These are phyloP conservation scores for Ascochyta clinopodiicola DNA, from an alignment of 2,329 filamentous ascomycete genomes.

Conservation along the genomic window DNA sequence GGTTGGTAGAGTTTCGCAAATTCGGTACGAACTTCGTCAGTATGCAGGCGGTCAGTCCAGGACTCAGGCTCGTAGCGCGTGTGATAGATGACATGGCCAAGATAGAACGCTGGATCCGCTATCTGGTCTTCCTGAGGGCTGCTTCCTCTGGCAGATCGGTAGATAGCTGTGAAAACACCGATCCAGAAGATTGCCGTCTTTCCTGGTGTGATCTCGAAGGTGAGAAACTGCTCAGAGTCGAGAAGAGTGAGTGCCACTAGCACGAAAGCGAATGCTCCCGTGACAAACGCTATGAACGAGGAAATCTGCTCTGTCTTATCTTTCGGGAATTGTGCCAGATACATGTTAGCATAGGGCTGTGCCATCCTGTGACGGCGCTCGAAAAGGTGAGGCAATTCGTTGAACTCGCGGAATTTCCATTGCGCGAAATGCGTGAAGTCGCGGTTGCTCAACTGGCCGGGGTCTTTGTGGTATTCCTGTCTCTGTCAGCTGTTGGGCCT, in stretches of 20 bases:
- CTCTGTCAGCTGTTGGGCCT: constrained; percentile 69
- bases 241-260: constrained; percentile 83
- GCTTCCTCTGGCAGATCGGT: constrained; percentile 81
- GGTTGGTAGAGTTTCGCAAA: constrained; percentile 91
- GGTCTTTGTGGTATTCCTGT: constrained; percentile 94
- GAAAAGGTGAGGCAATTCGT: constrained; percentile 92
- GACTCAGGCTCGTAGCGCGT: constrained; percentile 90
- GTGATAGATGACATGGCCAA: constrained; percentile 88
- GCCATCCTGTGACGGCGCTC: constrained; percentile 91
- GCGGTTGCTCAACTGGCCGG: constrained; percentile 81
- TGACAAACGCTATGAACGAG: constrained; percentile 84
- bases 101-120: constrained; percentile 88
- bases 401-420: constrained; percentile 99
- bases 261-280: constrained; percentile 85
- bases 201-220: constrained; percentile 88
- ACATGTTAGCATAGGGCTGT: constrained; percentile 88
- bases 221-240: constrained; percentile 88
- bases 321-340: constrained; percentile 96
- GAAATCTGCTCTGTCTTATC: constrained; percentile 87
- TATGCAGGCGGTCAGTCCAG: constrained; percentile 90
- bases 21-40: constrained; percentile 88
- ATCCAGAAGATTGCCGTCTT: constrained; percentile 91
- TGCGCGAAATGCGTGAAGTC: constrained; percentile 92
- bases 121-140: constrained; percentile 86
- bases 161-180: constrained; percentile 80